These are phyloP conservation scores for Cairneyella variabilis DNA, from an alignment of 495 filamentous ascomycete genomes.

Conservation along the genomic window DNA sequence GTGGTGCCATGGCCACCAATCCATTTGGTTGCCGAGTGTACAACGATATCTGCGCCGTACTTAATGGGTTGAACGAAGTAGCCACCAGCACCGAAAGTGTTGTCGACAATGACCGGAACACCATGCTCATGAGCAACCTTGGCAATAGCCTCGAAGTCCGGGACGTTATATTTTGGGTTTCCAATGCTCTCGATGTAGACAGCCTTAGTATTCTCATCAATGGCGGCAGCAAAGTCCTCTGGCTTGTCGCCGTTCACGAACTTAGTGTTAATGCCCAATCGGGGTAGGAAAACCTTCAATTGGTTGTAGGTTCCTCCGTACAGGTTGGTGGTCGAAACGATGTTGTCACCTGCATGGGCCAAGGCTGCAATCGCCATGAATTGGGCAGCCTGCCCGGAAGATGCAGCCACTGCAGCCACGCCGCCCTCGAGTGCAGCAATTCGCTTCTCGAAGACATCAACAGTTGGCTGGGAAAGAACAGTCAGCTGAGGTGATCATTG, in stretches of 20 bases:
- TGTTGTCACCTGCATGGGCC: constrained; percentile 86
- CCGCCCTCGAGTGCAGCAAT: constrained; percentile 95
- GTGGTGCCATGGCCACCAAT: constrained; percentile 98
- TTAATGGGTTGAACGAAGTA: constrained; percentile 88
- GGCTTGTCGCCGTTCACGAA: constrained; percentile 85
- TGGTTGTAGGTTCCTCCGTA: constrained; percentile 99
- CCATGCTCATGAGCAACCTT: constrained; percentile 77
- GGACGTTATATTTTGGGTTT: constrained; percentile 93
- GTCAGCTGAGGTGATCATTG: constrained; percentile 1
- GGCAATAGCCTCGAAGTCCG: constrained; percentile 80
- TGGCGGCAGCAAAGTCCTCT: constrained; percentile 75
- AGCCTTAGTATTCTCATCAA: constrained; percentile 96
- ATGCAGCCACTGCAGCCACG: constrained; percentile 81
- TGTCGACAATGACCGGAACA: constrained; percentile 88
- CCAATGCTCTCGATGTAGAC: constrained; percentile 95
- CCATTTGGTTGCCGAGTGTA: constrained; percentile 97
- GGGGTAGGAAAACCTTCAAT: constrained; percentile 87
- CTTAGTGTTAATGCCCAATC: constrained; percentile 85
- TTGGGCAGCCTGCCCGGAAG: constrained; percentile 91
- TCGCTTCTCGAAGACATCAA: constrained; percentile 97
- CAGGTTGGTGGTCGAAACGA: constrained; percentile 85
- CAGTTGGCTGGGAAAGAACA: constrained; percentile 64
- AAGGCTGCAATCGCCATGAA: constrained; percentile 89
- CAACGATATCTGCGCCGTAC: constrained; percentile 90
- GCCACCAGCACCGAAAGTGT: constrained; percentile 96